Conservation (phyloP, 345 rosid genomes). For the Limnanthes douglasii region DNA sequence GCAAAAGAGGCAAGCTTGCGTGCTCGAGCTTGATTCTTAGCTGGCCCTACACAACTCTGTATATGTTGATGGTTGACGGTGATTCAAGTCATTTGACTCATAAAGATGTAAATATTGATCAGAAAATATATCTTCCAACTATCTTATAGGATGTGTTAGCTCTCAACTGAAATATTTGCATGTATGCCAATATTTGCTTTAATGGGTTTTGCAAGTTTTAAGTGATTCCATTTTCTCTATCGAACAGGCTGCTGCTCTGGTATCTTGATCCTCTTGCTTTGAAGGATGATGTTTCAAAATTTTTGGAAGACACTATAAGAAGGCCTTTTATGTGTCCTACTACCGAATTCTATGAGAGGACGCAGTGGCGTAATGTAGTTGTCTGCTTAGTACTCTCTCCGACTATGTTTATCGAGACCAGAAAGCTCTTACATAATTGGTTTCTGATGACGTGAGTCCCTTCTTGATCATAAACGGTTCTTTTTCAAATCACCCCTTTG, state of each 20-base stretch:
- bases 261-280: constrained; percentile 46
- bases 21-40: no score
- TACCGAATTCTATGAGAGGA: constrained; percentile 37
- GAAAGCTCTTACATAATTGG: constrained; percentile 58
- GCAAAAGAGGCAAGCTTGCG: no score
- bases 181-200: constrained; percentile 12
- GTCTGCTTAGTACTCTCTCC: constrained; percentile 11
- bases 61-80: no score
- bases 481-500: no score
- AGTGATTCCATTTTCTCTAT: constrained; percentile 16
- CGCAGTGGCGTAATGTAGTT: constrained; percentile 28
- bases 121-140: no score
- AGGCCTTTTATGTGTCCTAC: constrained; percentile 59
- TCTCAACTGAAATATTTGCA: no score
- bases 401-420: constrained; percentile 12
- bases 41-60: no score
- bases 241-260: constrained; percentile 54
- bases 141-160: no score
- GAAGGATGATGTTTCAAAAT: constrained; percentile 37
- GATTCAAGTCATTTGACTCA: no score
- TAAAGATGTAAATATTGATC: no score
- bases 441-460: constrained; percentile 54
- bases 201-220: constrained; percentile 11
- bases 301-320: constrained; percentile 29
- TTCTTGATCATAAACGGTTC: no score